phyloP scores from a whole-genome alignment of 331 rosid species.

The Phaseolus coccineus region DNA sequence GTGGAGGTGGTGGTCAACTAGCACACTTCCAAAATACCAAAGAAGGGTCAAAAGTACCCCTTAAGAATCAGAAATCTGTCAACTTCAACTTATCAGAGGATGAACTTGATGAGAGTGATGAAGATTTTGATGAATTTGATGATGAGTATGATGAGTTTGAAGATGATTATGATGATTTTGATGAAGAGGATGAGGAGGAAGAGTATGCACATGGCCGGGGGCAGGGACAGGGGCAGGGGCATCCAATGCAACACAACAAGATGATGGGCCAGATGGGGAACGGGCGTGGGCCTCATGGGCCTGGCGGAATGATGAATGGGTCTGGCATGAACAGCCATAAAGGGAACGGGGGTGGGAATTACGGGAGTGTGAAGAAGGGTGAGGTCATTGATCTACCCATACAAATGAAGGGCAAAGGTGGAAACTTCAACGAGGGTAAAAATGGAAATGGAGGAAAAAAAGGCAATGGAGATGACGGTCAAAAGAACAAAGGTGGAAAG shows the following conservation, averaged over 20 bases:
- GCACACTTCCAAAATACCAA: conserved; percentile 56
- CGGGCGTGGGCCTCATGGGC: conserved; percentile 66
- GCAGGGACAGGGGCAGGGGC: conserved; percentile 45
- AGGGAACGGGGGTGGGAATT: conserved; percentile 54
- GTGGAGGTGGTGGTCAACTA: conserved; percentile 54
- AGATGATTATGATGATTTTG: conserved; percentile 53
- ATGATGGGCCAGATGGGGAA: conserved; percentile 64
- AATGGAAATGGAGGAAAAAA: conserved; percentile 51
- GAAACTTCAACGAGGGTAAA: conserved; percentile 52
- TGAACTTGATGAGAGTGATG: conserved; percentile 55
- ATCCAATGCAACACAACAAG: conserved; percentile 53
- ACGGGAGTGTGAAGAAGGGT: conserved; percentile 61
- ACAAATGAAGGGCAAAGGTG: conserved; percentile 54
- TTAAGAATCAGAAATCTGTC: conserved; percentile 76
- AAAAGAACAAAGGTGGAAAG: conserved; percentile 50
- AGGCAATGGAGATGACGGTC: conserved; percentile 33
- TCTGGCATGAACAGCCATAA: conserved; percentile 59
- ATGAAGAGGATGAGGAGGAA: conserved; percentile 60
- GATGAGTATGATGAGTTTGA: conserved; percentile 57
- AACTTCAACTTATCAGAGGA: conserved; percentile 70
- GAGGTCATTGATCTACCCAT: conserved; percentile 47
- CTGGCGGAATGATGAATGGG: conserved; percentile 56
- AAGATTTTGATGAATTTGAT: conserved; percentile 60
- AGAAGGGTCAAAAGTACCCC: conserved; percentile 54
- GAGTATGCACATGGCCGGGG: conserved; percentile 51